Conservation (phyloP, 306 rosid species). For the Hylodesmum podocarpum region DNA sequence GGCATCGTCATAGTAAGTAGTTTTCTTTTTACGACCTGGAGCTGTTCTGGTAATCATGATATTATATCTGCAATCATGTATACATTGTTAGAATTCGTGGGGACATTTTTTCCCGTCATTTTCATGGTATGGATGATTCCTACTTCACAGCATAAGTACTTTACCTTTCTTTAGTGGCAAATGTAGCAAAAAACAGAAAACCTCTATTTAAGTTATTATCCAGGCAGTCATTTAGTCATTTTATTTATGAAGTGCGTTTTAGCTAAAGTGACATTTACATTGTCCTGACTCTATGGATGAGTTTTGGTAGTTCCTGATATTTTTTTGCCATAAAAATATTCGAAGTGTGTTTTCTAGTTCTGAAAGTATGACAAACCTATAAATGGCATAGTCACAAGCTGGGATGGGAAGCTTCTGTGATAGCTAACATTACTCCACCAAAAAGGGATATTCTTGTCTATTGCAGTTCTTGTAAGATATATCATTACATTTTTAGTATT, state of each 20-base stretch:
- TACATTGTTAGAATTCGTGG: background rate
- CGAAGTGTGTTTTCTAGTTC: background rate
- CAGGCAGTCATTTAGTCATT: background rate
- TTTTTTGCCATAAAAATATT: background rate
- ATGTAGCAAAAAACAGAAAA: background rate
- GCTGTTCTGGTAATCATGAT: slow-evolving; percentile 9
- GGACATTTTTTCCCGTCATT: background rate
- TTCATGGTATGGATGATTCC: background rate
- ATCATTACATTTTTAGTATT: background rate
- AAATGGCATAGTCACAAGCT: background rate
- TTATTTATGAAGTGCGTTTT: background rate
- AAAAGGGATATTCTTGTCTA: background rate
- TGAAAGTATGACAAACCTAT: background rate
- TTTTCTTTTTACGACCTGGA: slow-evolving; percentile 15
- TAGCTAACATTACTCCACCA: background rate
- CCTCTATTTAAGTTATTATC: background rate
- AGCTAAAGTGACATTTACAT: background rate
- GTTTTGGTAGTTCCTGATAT: background rate
- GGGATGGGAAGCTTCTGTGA: background rate
- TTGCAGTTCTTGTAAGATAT: background rate
- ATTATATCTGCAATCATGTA: background rate
- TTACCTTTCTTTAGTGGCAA: background rate
- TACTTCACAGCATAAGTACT: background rate
- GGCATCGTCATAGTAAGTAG: slow-evolving; percentile 94
- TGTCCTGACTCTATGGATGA: background rate